Base-by-base conservation (phyloP, 2,329 filamentous ascomycete species). In the Monilinia aucupariae region DNA sequence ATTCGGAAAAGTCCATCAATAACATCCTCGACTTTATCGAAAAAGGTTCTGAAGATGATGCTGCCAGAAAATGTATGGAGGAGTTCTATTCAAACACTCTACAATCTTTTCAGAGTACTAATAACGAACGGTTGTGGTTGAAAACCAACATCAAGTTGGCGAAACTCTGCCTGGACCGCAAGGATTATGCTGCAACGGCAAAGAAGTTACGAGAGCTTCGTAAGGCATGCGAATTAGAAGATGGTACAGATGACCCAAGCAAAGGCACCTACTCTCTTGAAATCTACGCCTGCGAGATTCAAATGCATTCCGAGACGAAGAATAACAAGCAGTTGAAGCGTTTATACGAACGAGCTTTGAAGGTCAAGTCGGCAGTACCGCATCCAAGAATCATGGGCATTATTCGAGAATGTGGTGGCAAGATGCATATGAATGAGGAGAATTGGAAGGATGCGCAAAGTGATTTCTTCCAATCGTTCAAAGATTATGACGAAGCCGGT, bases 351-450 rank as follows among this genome's bases (percentile, higher is more conserved):
- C 88, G 90, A 65, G 94, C 94, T 6, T 83, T 99, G 56, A 89
- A 89, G 68, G 93, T 99, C 61, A 88, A 91, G 66, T 97, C 94
- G n/a, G 94, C 94, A 0, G 94, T 99, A 15, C 93, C 94, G 47
- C 94, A 99, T 77, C 94, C 94, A 64, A 96, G 96, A 78, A 96
- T 99, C 75, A 97, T 97, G 91, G 94, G 94, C 59, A 93, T 99
- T 75, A 99, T 99, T 74, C 89, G 93, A 61, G 94, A 99, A 78
- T 99, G 94, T 75, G 94, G 94, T 72, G 94, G 94, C 71, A 99
- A 99, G 81, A 99, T 99, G 94, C 92, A 97, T 79, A 97, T 99
- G 94, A 94, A 90, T 75, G 94, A 99, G 81, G 94, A 97, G 79
- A 97, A 97, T 75, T 99, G 94, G 94, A 91, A 94, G 75, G 91